Percentiles rank a stretch among this genome's conserved stretches.
These are phyloP conservation scores for Aureobasidium sp. DNA, from an alignment of 2,329 filamentous ascomycete genomes.

Conservation along the genomic window DNA sequence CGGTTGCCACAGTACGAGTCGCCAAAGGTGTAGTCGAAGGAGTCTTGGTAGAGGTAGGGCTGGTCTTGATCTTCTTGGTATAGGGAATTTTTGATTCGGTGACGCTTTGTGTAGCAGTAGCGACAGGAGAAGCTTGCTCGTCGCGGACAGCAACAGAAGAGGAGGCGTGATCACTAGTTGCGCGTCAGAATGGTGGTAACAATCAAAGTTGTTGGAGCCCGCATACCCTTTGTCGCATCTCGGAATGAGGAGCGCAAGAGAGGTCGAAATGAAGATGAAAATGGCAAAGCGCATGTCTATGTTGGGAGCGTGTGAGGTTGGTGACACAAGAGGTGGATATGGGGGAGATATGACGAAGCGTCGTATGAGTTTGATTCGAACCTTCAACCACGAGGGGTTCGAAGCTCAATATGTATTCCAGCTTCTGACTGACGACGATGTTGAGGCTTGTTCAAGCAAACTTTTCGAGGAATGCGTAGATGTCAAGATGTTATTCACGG, in stretches of 20 bases:
- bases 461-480: slow-evolving; percentile 2
- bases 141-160: not conserved
- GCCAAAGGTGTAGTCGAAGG: not conserved
- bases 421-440: not conserved
- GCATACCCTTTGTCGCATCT: slow-evolving; percentile 1
- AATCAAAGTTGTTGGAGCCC: not conserved
- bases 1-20: not conserved
- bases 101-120: not conserved
- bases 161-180: not conserved
- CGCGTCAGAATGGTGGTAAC: not conserved
- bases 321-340: not conserved
- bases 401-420: slow-evolving; percentile 10
- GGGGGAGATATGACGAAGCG: not conserved
- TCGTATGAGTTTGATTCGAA: slow-evolving; percentile 7
- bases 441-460: not conserved
- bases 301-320: not conserved
- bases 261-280: slow-evolving; percentile 4
- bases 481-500: not conserved
- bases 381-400: not conserved
- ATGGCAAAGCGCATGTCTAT: not conserved
- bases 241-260: slow-evolving; percentile 7
- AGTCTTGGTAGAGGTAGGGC: not conserved
- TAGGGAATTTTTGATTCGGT: not conserved
- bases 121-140: not conserved
- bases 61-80: not conserved